Evolutionary conservation across 371 early-diverging fungal species (phyloP).

Genomic region (Syncephalis fuscata): DNA sequence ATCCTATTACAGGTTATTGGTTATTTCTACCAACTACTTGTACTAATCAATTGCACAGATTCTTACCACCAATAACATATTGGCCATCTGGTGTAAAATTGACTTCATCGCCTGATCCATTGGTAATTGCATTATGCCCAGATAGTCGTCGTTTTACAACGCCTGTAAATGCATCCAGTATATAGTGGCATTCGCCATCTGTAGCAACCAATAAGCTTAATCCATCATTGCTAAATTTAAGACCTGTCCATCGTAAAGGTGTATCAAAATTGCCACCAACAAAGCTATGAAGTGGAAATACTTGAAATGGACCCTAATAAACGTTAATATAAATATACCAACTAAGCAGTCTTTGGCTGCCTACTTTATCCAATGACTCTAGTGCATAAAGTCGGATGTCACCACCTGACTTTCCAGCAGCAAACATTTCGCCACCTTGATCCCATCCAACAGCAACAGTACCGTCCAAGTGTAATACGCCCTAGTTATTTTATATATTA

Average conservation of each 20-base stretch:
- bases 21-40: not conserved
- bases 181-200: constrained; percentile 31
- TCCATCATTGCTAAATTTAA: constrained; percentile 63
- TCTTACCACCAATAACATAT: constrained; percentile 42
- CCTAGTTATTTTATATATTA: no score
- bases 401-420: not conserved
- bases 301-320: constrained; percentile 17
- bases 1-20: not conserved
- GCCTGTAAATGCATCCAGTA: constrained; percentile 54
- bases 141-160: constrained; percentile 23
- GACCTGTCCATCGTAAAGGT: constrained; percentile 28
- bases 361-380: constrained; percentile 23
- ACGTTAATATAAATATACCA: constrained; percentile 1
- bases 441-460: constrained; percentile 5
- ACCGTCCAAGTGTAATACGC: not conserved
- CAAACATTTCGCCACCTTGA: constrained; percentile 9
- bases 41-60: not conserved
- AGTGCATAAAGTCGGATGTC: constrained; percentile 13
- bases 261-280: constrained; percentile 4
- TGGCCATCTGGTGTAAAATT: constrained; percentile 62
- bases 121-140: constrained; percentile 21
- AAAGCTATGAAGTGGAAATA: constrained; percentile 8
- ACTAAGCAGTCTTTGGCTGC: constrained; percentile 4
- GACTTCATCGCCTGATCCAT: constrained; percentile 27
- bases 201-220: constrained; percentile 55